Evolutionary conservation across 1,139 yeast species (phyloP), one percentile per base, ranked within the genome.

Genomic region (Pichia sp.): DNA sequence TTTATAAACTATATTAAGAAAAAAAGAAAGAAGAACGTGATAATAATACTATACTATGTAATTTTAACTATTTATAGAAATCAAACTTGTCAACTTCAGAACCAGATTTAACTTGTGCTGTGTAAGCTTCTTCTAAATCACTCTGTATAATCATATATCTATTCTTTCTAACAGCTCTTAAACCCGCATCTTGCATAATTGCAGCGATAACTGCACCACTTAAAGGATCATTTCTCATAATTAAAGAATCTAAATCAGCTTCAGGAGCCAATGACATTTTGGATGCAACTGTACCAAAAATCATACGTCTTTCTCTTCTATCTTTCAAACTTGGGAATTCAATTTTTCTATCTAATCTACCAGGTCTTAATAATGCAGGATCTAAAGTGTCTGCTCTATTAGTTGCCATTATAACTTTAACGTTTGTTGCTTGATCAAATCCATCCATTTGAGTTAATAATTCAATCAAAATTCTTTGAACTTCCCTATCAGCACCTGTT

Each of bases 401-500:
- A 10, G 99, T 92, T 33, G 99, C 98, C 99, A 92, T 92, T 53
- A 92, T 92, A 37, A 92, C 98, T 70, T 92, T 92, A 46, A 94
- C 98, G 52, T 90, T 90, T 9, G 96, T 82, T 3, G 86, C 72
- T 70, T 94, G 98, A 64, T 94, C 98, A 59, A 94, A 94, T 44
- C 99, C 99, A 68, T 94, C 99, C 97, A 94, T 92, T 70, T 94
- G 99, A 60, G 95, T 94, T 62, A 94, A 78, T 62, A 94, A 74
- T 68, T 94, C 99, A 62, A 94, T 82, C 66, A 94, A 73, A 57
- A 92, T 94, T 73, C 99, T 87, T 70, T 94, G 99, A 45, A 94
- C 98, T 71, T 94, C 99, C 67, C 98, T 81, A 69, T 94, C 99
- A 35, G 98, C 97, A 63, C 98, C 98, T 6, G 98, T 92, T 70